Evolutionary conservation across 2,329 filamentous ascomycete genomes (phyloP), one percentile per base, ranked within the genome.

Genomic region (Cercospora zeina): DNA sequence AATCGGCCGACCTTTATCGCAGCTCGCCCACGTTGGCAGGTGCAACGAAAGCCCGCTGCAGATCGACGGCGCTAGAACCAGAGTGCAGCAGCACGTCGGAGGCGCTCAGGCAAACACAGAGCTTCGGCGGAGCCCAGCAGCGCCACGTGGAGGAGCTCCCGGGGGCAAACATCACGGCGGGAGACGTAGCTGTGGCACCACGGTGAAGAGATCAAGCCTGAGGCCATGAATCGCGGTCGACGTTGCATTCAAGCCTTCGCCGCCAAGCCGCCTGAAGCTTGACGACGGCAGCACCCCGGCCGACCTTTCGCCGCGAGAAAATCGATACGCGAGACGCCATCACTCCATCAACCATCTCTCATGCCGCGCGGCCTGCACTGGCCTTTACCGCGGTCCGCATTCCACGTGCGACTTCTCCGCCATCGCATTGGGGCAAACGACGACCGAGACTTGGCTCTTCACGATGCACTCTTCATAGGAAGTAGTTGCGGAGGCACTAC

Each of bases 231-330:
- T 53, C 8, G 49, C 27, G 4, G n/a, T 19, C 8, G 49, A 3
- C 39, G 14, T 11, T 11, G 3, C 30, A 27, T 27, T 13, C 24
- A 39, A 56, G 54, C 54, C 33, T 42, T 30, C 21, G 6, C 16
- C 54, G 37, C 36, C 34, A 30, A 39, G 54, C 36, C 30, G 21
- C 27, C 34, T 19, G 30, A 56, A 56, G 54, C 54, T 56, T 56
- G 54, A 42, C 34, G 36, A 36, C 24, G 34, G 54, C 34, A 16
- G 21, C 31, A 13, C 0, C 21, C 21, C 54, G 54, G 24, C 36
- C 34, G 54, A 56, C 19, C 14, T 51, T 21, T 30, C 54, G 33
- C 54, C 24, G 34, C 13, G 36, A 39, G 36, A 56, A n/a, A n/a
- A n/a, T n/a, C n/a, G 42, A 14, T 21, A 19, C n/a, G 16, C 16